phyloP scores from a whole-genome alignment of 352 stramenopile genomes.

The Globisporangium lucens region DNA sequence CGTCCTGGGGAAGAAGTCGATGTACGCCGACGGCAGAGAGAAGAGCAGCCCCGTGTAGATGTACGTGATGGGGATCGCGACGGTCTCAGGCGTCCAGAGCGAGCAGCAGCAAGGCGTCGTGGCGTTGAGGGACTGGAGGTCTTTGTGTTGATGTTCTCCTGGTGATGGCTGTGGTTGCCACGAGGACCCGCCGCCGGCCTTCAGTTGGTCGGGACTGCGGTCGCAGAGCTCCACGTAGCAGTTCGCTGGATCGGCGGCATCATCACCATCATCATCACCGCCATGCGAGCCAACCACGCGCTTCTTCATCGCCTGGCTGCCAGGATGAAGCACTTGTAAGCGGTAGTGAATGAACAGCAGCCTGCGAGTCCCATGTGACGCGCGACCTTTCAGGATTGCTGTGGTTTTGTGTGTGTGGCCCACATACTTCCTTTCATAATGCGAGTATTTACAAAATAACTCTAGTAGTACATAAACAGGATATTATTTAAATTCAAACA shows the following conservation, averaged over 20 bases:
- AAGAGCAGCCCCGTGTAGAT: constrained; percentile 71
- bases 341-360: background rate
- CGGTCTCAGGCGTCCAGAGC: constrained; percentile 44
- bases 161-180: background rate
- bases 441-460: background rate
- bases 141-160: background rate
- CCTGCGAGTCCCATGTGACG: background rate
- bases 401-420: background rate
- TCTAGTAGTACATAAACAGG: too few relatives aligned
- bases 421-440: background rate
- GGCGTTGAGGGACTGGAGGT: background rate
- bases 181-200: background rate
- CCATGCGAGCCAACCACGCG: background rate
- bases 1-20: constrained; percentile 69
- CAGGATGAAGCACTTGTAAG: background rate
- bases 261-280: background rate
- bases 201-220: background rate
- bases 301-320: constrained; percentile 16
- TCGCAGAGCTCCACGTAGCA: constrained; percentile 5
- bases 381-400: constrained; percentile 9
- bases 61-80: constrained; percentile 78
- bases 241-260: background rate
- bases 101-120: constrained; percentile 20
- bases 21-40: constrained; percentile 65
- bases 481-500: background rate